Evolutionary conservation across 805 yeast species (phyloP).

Genomic region (Candida easanensis): DNA sequence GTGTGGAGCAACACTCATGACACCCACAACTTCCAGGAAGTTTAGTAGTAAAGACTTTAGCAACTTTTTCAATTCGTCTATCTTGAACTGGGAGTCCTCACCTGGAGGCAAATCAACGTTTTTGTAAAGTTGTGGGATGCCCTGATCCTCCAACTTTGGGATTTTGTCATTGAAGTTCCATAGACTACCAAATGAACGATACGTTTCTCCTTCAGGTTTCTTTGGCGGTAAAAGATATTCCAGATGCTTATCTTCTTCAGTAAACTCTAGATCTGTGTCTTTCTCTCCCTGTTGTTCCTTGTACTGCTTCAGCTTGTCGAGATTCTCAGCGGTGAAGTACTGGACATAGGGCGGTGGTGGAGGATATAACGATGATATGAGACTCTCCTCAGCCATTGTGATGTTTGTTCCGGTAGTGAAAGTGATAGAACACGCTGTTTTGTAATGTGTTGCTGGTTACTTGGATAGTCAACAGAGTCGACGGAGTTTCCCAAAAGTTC

Average conservation of each 20-base stretch:
- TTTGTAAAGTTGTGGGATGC: conserved; percentile 70
- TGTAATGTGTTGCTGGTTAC: too few relatives aligned
- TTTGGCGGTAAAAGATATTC: conserved; percentile 63
- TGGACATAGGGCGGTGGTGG: conserved; percentile 88
- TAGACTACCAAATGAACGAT: conserved; percentile 84
- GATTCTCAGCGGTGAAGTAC: conserved; percentile 69
- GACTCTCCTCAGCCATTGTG: conserved; percentile 22
- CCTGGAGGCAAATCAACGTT: conserved; percentile 21
- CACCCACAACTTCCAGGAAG: conserved; percentile 78
- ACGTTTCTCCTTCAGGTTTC: conserved; percentile 59
- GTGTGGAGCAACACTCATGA: conserved; percentile 71
- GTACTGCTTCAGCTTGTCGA: conserved; percentile 37
- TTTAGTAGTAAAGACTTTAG: conserved; percentile 75
- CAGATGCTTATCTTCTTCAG: conserved; percentile 42
- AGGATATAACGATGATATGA: conserved; percentile 76
- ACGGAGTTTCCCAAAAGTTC: too few relatives aligned
- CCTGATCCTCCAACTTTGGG: conserved; percentile 72
- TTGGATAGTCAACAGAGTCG: too few relatives aligned
- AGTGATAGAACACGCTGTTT: too few relatives aligned
- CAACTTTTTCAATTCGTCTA: conserved; percentile 74
- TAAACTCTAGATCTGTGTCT: conserved; percentile 33
- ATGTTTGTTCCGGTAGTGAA: not conserved
- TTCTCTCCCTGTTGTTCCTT: conserved; percentile 15
- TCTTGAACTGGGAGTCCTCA: conserved; percentile 45
- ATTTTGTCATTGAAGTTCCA: conserved; percentile 73